These are phyloP conservation scores for Starmerella geochares DNA, from an alignment of 805 yeast species.

Conservation along the genomic window DNA sequence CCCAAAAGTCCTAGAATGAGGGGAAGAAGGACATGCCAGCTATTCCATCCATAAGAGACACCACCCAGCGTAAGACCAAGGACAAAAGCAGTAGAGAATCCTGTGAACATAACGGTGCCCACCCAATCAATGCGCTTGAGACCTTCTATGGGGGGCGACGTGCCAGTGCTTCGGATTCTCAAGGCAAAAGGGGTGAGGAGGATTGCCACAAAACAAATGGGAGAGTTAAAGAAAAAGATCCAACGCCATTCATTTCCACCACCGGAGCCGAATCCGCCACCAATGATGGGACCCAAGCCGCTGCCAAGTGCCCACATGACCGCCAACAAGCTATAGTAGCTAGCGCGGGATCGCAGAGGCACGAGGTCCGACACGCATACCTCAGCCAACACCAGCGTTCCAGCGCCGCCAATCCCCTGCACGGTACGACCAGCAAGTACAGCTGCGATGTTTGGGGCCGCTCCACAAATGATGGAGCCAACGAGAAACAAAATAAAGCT, in stretches of 20 bases:
- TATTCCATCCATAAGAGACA: conserved; percentile 41
- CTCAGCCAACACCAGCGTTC: conserved; percentile 46
- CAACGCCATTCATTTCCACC: conserved; percentile 55
- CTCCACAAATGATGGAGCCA: conserved; percentile 51
- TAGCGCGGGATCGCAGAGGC: conserved; percentile 33
- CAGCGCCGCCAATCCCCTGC: conserved; percentile 63
- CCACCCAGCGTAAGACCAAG: conserved; percentile 49
- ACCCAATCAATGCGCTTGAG: conserved; percentile 39
- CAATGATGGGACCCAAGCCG: conserved; percentile 47
- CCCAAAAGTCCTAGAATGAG: conserved; percentile 33
- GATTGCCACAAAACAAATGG: conserved; percentile 48
- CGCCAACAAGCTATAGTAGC: conserved; percentile 27
- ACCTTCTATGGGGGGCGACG: conserved; percentile 35
- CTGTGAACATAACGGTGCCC: conserved; percentile 38
- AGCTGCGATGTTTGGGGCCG: conserved; percentile 45
- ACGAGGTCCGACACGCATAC: conserved; percentile 49
- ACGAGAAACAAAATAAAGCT: conserved; percentile 47
- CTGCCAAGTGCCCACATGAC: conserved; percentile 29
- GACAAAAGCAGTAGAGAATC: conserved; percentile 38
- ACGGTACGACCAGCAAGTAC: conserved; percentile 59
- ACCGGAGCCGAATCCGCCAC: conserved; percentile 52
- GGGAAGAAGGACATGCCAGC: conserved; percentile 41
- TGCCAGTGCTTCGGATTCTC: conserved; percentile 29
- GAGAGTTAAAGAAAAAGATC: conserved; percentile 63
- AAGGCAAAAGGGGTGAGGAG: conserved; percentile 35